A percentile compares a stretch with the other conserved stretches of the same genome.
Evolutionary conservation across 1,139 yeast species (phyloP).

Genomic region (Keqinozyma sinolaborantium): DNA sequence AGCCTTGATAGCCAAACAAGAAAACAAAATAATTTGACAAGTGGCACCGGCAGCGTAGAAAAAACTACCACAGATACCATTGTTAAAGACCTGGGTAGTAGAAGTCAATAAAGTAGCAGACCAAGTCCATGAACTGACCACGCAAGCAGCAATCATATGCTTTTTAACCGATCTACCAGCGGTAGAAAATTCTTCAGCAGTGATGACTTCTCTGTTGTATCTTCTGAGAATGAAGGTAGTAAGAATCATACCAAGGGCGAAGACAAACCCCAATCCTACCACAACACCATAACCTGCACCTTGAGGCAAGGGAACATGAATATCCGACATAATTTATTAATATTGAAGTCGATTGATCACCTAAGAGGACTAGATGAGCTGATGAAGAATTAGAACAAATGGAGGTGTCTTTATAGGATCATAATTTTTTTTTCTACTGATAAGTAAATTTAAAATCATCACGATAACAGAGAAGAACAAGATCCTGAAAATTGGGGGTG

Average conservation of each 20-base stretch:
- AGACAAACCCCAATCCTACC: conserved; percentile 81
- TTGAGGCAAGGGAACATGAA: conserved; percentile 39
- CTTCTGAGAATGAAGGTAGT: conserved; percentile 68
- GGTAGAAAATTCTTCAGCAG: conserved; percentile 86
- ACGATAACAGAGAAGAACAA: too few relatives aligned
- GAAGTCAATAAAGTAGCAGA: conserved; percentile 80
- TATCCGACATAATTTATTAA: conserved; percentile 1
- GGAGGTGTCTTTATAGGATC: conserved; percentile 1
- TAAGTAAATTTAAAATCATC: too few relatives aligned
- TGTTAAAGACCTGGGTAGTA: conserved; percentile 71
- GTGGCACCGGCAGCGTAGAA: conserved; percentile 52
- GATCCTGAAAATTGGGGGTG: too few relatives aligned
- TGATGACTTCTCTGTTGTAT: conserved; percentile 76
- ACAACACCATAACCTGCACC: conserved; percentile 94
- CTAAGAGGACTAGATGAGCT: background rate
- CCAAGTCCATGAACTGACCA: conserved; percentile 94
- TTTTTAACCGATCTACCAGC: conserved; percentile 84
- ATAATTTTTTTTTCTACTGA: background rate
- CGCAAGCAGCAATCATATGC: conserved; percentile 81
- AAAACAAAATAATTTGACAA: conserved; percentile 49
- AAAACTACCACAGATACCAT: conserved; percentile 64
- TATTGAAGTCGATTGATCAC: background rate
- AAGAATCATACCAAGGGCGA: conserved; percentile 74
- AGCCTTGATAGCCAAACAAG: conserved; percentile 53
- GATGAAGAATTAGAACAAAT: too few relatives aligned